Base-by-base conservation (phyloP, 345 rosid genomes). In the Rubroshorea leprosula region DNA sequence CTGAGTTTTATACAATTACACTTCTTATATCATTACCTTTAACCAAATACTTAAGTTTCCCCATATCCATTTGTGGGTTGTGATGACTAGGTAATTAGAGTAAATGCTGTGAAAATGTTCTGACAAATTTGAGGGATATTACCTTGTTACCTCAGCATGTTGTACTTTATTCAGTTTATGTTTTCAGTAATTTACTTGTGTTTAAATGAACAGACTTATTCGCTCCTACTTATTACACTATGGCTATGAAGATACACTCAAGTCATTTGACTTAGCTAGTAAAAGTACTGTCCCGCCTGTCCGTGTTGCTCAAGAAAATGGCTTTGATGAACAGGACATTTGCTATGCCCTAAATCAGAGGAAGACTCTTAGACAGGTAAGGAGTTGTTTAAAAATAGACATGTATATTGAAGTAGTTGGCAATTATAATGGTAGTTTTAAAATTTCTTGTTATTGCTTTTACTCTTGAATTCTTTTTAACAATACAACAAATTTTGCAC, bases 211-310 rank as follows among this genome's bases (percentile, higher is more conserved):
- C 80, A 93, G 99, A 72, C 87, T 93, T 67, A 87, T 93, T 38
- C 86, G 88, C 67, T 80, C 95, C 46, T 93, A 89, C 76, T 75
- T 93, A 64, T 66, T 87, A 65, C 99, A 93, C 74, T 87, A 87
- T 66, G 99, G 97, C 45, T 93, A 89, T 51, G 92, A 85, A 70
- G 97, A 87, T 68, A 89, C 96, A n/a, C 87, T 93, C 58, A 68
- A 78, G 72, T 83, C 92, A 63, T 93, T 93, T 74, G 86, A 87
- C 71, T 64, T 82, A 80, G 94, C 94, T 58, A 68, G 82, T 72
- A 73, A 78, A 76, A 87, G 72, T 72, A 76, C 79, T 35, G 68
- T 78, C 64, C 95, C 99, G 71, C 86, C 99, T 16, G 65, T 87
- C 55, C 41, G 45, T 71, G 48, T 80, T 61, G 77, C 79, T 65